phyloP scores from a whole-genome alignment of 2,329 filamentous ascomycete species.

The Phaeoacremonium minimum region DNA sequence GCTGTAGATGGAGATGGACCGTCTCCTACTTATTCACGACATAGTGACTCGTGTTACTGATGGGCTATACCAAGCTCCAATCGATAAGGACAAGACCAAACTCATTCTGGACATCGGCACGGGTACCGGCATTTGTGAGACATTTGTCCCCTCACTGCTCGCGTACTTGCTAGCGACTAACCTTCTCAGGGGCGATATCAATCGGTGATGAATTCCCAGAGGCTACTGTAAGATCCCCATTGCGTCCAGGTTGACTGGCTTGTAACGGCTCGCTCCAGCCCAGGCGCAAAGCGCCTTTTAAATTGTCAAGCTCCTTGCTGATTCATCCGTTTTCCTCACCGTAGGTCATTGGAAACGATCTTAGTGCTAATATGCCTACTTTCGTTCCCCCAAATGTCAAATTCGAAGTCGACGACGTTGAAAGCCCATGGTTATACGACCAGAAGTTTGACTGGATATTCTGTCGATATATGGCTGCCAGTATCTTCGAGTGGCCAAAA shows the following conservation, averaged over 20 bases:
- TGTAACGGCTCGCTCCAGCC: not conserved
- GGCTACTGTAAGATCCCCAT: constrained; percentile 3
- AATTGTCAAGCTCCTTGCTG: not conserved
- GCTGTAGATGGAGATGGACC: no score
- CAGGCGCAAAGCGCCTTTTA: not conserved
- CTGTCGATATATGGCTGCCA: constrained; percentile 24
- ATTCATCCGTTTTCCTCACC: constrained; percentile 34
- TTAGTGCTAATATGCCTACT: constrained; percentile 22
- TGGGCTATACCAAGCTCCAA: constrained; percentile 21
- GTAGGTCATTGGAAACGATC: constrained; percentile 21
- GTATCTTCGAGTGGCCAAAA: constrained; percentile 24
- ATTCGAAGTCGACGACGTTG: constrained; percentile 31
- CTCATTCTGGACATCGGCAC: constrained; percentile 37
- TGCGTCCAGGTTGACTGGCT: no score
- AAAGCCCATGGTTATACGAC: constrained; percentile 17
- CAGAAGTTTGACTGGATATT: constrained; percentile 29
- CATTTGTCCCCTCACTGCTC: not conserved
- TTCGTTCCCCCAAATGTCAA: constrained; percentile 27
- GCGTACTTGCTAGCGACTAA: not conserved
- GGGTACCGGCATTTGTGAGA: constrained; percentile 33
- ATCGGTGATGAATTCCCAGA: constrained; percentile 26
- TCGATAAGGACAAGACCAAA: constrained; percentile 20
- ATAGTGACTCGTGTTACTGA: constrained; percentile 8
- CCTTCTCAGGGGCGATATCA: constrained; percentile 27
- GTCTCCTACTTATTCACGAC: no score